These are phyloP conservation scores for Cyberlindnera lachancei DNA, from an alignment of 805 yeast species.

Conservation along the genomic window DNA sequence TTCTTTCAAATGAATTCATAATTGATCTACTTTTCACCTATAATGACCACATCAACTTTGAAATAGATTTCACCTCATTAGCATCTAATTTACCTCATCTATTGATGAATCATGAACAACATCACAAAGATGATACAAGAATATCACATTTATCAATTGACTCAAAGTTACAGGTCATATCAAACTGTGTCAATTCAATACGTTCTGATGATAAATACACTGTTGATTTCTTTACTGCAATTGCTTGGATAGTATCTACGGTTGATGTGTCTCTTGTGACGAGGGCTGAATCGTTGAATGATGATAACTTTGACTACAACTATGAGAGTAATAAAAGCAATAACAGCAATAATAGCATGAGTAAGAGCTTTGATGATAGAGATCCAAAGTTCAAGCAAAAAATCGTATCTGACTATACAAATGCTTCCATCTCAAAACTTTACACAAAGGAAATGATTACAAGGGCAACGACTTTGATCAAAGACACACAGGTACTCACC, in stretches of 20 bases:
- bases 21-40: no score
- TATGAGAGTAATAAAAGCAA: no score
- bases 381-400: not conserved
- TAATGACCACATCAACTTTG: constrained; percentile 3
- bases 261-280: constrained; percentile 8
- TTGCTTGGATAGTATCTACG: constrained; percentile 5
- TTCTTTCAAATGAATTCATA: constrained; percentile 6
- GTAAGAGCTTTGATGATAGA: no score
- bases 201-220: constrained; percentile 1
- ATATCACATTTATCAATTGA: constrained; percentile 2
- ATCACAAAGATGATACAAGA: not conserved
- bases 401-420: constrained; percentile 8
- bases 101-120: no score
- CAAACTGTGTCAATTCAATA: constrained; percentile 2
- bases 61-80: constrained; percentile 6
- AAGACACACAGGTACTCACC: constrained; percentile 17
- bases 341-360: no score
- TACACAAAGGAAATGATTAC: constrained; percentile 22
- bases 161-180: constrained; percentile 3
- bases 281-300: constrained; percentile 3
- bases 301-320: no score
- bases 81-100: no score
- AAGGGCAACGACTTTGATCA: constrained; percentile 12
- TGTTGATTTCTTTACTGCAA: constrained; percentile 1
- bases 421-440: constrained; percentile 8